Evolutionary conservation across 1,284 basidiomycete genomes (phyloP), one percentile per base, ranked within the genome.

Genomic region (Schizopora paradoxa): DNA sequence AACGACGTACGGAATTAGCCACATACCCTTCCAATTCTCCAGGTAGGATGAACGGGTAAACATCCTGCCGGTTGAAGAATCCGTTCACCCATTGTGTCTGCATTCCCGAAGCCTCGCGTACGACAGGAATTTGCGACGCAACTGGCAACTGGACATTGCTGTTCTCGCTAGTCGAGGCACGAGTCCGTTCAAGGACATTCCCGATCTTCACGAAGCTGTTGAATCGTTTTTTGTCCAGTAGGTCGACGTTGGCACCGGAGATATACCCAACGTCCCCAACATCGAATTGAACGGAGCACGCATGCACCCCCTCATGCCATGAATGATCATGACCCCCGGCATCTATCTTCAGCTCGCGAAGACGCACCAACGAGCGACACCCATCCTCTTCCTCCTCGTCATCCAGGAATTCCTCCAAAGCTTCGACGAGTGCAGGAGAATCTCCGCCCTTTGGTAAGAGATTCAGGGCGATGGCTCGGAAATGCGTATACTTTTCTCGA

Each of bases 201-300:
- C 66, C 57, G 23, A 76, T 52, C 22, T 59, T 53, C 25, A 70
- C 60, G 49, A 75, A 76, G 1, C 63, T 57, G 6, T 58, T 47
- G 51, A 69, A 69, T 16, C 47, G 21, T 10, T 38, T 29, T 26
- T 31, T 27, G 32, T 47, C 45, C 8, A 40, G 32, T 16, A 47
- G 19, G 11, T 13, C 28, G 5, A 41, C 21, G 11, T 25, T n/a
- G 10, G 18, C 16, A 32, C 23, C 26, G 0, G 66, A 65, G 27
- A 76, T 56, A 45, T 72, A 75, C 6, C 73, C 74, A 16, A 73
- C 53, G 47, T 77, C 74, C 1, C 74, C 75, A 18, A 71, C 63
- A 2, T 52, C 42, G 44, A 70, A 72, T 13, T n/a, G 11, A 11
- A 36, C 32, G 44, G 66, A 63, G 46, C 63, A 61, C 5, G 66